Conservation (phyloP, 345 rosid species). For the Durio zibethinus region DNA sequence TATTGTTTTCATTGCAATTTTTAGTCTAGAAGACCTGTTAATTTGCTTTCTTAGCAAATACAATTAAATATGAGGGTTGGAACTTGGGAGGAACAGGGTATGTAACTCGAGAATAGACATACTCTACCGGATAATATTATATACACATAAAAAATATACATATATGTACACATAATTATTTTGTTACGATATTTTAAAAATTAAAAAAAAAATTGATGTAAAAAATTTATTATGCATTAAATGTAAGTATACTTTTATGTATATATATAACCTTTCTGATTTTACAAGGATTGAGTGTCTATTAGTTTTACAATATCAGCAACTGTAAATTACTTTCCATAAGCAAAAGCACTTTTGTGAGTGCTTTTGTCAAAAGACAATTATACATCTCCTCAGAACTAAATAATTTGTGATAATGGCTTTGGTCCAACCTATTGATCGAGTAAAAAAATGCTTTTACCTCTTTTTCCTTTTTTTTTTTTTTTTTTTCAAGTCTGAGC, state of each 20-base stretch:
- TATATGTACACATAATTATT: no score
- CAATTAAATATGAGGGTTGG: neutral
- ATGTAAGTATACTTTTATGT: no score
- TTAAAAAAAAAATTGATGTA: no score
- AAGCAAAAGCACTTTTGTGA: neutral
- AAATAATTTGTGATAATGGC: neutral
- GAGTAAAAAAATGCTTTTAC: neutral
- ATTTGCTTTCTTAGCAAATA: neutral
- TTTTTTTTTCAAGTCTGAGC: no score
- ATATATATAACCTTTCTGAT: no score
- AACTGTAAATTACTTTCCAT: neutral
- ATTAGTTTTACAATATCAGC: neutral
- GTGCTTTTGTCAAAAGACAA: neutral
- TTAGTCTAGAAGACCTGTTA: neutral
- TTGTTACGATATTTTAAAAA: no score
- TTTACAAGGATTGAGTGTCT: neutral
- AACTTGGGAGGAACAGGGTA: neutral
- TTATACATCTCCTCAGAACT: no score
- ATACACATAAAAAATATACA: no score
- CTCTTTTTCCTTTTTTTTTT: no score
- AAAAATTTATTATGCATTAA: no score
- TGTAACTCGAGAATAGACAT: no score
- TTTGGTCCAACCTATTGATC: neutral
- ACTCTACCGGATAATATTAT: no score
- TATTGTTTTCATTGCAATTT: neutral